Conservation (phyloP, 2,329 filamentous ascomycete genomes). For the Fonsecaea multimorphosa region DNA sequence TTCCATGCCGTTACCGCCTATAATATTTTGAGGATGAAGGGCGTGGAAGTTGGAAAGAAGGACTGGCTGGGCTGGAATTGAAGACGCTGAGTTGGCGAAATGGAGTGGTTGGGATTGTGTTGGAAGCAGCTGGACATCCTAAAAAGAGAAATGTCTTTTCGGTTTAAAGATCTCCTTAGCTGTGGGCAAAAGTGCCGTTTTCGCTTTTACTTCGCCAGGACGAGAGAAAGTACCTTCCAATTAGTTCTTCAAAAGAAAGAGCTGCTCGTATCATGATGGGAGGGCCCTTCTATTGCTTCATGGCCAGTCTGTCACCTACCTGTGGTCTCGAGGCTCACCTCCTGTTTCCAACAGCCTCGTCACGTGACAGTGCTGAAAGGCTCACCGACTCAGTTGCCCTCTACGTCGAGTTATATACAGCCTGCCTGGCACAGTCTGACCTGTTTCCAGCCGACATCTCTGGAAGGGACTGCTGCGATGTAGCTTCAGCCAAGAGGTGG, state of each 20-base stretch:
- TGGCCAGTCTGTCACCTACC: neutral
- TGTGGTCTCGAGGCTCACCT: neutral
- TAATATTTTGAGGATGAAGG: conserved; percentile 65
- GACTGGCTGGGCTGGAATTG: conserved; percentile 56
- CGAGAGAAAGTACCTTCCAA: neutral
- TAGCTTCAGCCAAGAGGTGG: neutral
- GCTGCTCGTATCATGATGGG: neutral
- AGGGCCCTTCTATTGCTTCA: neutral
- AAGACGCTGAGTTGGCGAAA: neutral
- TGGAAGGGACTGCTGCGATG: neutral
- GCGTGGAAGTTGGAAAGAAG: conserved; percentile 66
- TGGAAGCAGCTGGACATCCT: neutral
- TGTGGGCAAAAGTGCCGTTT: neutral
- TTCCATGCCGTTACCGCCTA: conserved; percentile 69
- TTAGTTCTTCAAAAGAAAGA: too few relatives aligned
- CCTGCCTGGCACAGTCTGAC: neutral
- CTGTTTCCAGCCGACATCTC: neutral
- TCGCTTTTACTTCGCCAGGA: neutral
- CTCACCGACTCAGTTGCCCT: neutral
- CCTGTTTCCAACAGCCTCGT: conserved; percentile 1
- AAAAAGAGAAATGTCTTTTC: neutral
- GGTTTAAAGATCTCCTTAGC: neutral
- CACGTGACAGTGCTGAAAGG: neutral
- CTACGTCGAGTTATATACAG: too few relatives aligned
- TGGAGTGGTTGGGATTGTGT: neutral